Evolutionary conservation across 2,329 filamentous ascomycete genomes (phyloP), one percentile per base, ranked within the genome.

Genomic region (Cladosporium sp.): DNA sequence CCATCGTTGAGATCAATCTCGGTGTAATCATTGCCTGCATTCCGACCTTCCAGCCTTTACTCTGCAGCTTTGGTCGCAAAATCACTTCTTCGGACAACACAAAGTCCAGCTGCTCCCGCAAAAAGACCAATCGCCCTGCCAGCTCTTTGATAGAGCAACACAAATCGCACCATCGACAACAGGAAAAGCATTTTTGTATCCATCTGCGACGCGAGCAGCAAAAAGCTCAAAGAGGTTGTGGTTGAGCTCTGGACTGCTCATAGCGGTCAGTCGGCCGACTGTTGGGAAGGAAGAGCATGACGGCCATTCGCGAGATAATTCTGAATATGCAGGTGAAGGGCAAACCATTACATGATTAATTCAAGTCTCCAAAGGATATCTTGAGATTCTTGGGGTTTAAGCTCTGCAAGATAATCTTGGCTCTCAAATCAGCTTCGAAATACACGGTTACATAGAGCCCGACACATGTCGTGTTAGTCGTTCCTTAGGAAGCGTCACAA

Each of bases 1-100:
- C 73, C 0, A 64, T 66, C 11, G 57, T 76, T n/a, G 74, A 77
- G 56, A 68, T 68, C 47, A 69, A 73, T 48, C 63, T 76, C 1
- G 74, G 72, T 17, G 49, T 57, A 17, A 39, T 74, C 12, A 67
- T 74, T 22, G 61, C 69, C 4, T 73, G 66, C 45, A 59, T 75
- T 8, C 73, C 73, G 6, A 69, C 72, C 0, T 69, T 75, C n/a
- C 68, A 68, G 0, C 73, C 73, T 1, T 61, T 75, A 19, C 39
- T 56, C 4, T 36, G 45, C 6, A 34, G 38, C 38, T 8, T 30
- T 9, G 29, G 29, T 13, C 29, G 29, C 29, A 30, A 30, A 30
- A 30, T 30, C 8, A 13, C 29, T 2, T 3, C 29, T 13, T 30
- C 29, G 8, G 13, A 13, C 29, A 30, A 30, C 13, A 13, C 8